These are phyloP conservation scores for Nannochloropsis oceanica DNA, from an alignment of 108 stramenopile species.

Conservation along the genomic window DNA sequence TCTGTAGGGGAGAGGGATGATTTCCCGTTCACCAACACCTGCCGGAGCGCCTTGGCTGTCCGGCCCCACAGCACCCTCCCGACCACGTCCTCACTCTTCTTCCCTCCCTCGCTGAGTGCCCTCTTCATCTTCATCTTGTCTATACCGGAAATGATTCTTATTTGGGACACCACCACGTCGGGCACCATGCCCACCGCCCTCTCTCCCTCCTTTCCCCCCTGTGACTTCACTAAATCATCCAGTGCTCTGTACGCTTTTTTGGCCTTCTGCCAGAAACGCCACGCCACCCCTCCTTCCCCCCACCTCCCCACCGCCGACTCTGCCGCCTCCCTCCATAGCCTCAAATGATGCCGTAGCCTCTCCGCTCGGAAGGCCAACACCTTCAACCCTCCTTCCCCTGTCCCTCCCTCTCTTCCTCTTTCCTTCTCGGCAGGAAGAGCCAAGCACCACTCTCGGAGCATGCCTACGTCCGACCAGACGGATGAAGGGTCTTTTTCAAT, in stretches of 20 bases:
- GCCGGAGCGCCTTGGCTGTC: background rate
- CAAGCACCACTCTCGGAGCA: background rate
- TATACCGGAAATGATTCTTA: background rate
- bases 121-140: background rate
- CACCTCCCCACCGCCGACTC: background rate
- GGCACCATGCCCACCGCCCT: background rate
- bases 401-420: background rate
- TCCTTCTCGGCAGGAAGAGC: background rate
- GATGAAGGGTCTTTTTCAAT: background rate
- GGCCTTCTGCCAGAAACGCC: background rate
- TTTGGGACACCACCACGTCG: background rate
- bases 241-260: background rate
- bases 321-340: background rate
- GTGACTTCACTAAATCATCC: background rate
- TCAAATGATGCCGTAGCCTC: background rate
- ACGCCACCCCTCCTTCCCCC: background rate
- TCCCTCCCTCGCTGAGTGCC: background rate
- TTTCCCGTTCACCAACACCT: background rate
- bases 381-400: background rate
- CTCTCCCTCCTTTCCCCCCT: background rate
- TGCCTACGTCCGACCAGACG: background rate
- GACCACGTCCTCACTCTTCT: background rate
- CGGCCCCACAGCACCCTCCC: background rate
- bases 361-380: background rate
- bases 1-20: background rate